These are phyloP conservation scores for Umbelopsis ramanniana DNA, from an alignment of 192 early-diverging fungal genomes.

Conservation along the genomic window DNA sequence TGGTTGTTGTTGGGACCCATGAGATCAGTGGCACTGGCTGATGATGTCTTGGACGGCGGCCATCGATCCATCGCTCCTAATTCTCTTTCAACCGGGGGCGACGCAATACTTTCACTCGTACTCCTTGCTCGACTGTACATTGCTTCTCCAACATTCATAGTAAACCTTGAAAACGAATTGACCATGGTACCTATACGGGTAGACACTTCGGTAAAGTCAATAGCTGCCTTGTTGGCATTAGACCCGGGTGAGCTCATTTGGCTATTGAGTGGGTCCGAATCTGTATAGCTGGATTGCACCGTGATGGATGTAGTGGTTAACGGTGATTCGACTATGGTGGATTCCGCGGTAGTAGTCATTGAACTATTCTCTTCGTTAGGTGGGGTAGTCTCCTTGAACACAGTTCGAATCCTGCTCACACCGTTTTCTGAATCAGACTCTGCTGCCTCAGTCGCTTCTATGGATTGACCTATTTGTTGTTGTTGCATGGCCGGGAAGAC, in stretches of 20 bases:
- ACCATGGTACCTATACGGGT: constrained; percentile 16
- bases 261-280: not conserved
- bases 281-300: not conserved
- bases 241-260: not conserved
- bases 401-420: not conserved
- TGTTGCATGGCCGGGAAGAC: not conserved
- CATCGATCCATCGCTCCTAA: not conserved
- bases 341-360: not conserved
- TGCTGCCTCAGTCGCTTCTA: not conserved
- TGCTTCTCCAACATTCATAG: constrained; percentile 9
- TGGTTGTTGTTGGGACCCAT: not conserved
- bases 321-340: not conserved
- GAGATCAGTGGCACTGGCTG: not conserved
- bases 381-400: not conserved
- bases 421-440: constrained; percentile 6
- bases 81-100: constrained; percentile 5
- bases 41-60: not conserved
- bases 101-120: not conserved
- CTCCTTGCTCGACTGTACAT: constrained; percentile 17
- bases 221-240: not conserved
- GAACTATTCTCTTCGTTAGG: not conserved
- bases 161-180: constrained; percentile 12
- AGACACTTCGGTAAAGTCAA: constrained; percentile 14
- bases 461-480: not conserved
- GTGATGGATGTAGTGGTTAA: not conserved